These are phyloP conservation scores for Citrus sp. DNA, from an alignment of 345 rosid species.

Conservation along the genomic window DNA sequence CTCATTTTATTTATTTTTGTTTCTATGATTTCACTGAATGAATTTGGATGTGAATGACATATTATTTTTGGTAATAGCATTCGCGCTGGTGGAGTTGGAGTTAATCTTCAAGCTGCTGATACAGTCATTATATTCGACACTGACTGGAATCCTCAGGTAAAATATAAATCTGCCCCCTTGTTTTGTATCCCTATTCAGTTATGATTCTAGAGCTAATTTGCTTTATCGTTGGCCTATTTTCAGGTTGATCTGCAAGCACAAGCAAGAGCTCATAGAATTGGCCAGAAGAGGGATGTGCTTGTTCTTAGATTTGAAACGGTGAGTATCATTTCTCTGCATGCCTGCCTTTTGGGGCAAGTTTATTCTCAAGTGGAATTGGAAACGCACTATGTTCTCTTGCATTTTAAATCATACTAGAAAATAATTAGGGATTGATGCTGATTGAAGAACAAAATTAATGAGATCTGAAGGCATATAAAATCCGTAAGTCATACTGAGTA, in stretches of 20 bases:
- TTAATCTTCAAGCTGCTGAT: constrained; percentile 97
- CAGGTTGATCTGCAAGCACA: constrained; percentile 99
- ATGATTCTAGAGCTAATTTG: constrained; percentile 11
- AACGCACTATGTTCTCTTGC: neutral
- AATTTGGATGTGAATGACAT: constrained; percentile 17
- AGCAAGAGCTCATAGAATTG: constrained; percentile 95
- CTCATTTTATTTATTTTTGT: neutral
- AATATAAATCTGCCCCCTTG: constrained; percentile 15
- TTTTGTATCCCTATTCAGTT: neutral
- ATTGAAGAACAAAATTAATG: neutral
- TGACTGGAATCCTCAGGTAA: constrained; percentile 97
- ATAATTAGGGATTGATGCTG: neutral
- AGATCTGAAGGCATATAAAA: neutral
- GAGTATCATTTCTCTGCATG: constrained; percentile 13
- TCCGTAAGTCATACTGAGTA: neutral
- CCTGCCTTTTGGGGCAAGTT: neutral
- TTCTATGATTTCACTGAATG: neutral
- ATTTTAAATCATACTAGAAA: neutral
- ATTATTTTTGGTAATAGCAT: constrained; percentile 45
- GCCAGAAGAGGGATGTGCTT: constrained; percentile 97
- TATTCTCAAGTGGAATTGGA: neutral
- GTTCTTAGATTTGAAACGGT: constrained; percentile 96
- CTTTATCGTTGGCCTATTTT: constrained; percentile 3
- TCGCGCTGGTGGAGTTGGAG: constrained; percentile 98
- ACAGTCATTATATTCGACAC: constrained; percentile 93